Base-by-base conservation (phyloP, 2,329 filamentous ascomycete species). In the Fusarium pseudonygamai region DNA sequence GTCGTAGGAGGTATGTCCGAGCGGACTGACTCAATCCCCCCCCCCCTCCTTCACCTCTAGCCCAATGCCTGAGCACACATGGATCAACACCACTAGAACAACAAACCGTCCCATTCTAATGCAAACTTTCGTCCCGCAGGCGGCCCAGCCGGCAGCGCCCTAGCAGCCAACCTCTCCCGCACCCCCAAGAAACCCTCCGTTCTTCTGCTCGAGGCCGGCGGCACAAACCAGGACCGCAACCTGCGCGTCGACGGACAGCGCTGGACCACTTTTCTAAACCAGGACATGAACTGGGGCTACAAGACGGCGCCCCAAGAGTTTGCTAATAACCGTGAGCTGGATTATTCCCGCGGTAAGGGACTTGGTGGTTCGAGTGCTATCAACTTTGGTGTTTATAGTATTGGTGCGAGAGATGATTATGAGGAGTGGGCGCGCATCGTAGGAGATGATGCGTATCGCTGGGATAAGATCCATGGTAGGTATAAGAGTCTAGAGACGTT, bases 131-230 rank as follows among this genome's bases (percentile, higher is more conserved):
- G 8, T 42, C 24, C 34, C 39, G 24, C 10, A 78, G 74, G 63
- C 60, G 90, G 90, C n/a, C 87, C 90, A 5, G 85, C 90, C 13
- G 91, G 91, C 13, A 86, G 86, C 55, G 82, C 87, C 3, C 77
- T 92, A 20, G 90, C 90, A 0, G 80, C 86, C 3, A 81, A 83
- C 2, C 85, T 92, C 8, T 85, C 88, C 5, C 79, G 82, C 24
- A 81, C 86, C 0, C 42, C 82, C 0, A 82, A 83, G 40, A 82
- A 80, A 14, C 90, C 90, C 0, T 83, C 78, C 0, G 85, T 92
- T 4, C 84, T 92, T 4, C 83, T 93, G 2, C 80, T 92, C 6
- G 90, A 92, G 79, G 90, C 90, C 3, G 91, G 91, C 16, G 80
- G 83, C 4, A 55, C 73, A 13, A 87, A 90, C 53, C 83, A 85